phyloP scores from a whole-genome alignment of 2,329 filamentous ascomycete species.

The Claviceps purpurea region DNA sequence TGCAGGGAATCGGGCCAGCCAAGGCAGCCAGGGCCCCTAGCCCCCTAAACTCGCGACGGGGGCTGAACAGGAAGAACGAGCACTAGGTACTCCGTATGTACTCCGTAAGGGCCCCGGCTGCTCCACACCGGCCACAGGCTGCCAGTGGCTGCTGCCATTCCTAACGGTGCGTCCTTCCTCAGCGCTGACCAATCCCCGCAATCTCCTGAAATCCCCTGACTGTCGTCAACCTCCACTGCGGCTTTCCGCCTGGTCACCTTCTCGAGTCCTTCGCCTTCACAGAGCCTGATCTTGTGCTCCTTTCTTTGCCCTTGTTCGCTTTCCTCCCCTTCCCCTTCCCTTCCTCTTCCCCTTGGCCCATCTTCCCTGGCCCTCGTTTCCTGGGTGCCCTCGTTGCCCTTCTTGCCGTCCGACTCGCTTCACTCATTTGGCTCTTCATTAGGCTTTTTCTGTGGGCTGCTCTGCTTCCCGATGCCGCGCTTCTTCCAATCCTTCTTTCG shows the following conservation, averaged over 20 bases:
- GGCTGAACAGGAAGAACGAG: too few relatives aligned
- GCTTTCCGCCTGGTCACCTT: constrained; percentile 4
- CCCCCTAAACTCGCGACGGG: too few relatives aligned
- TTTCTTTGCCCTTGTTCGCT: constrained; percentile 4
- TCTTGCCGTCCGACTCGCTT: constrained; percentile 10
- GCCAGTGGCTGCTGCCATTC: neutral
- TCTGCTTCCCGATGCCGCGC: constrained; percentile 17
- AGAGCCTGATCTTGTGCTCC: constrained; percentile 5
- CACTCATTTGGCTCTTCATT: constrained; percentile 10
- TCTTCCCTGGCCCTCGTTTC: too few relatives aligned
- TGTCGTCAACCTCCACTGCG: constrained; percentile 8
- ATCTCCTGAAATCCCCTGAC: constrained; percentile 3
- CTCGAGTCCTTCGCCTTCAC: constrained; percentile 6
- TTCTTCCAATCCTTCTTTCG: constrained; percentile 14
- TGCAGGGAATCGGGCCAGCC: too few relatives aligned
- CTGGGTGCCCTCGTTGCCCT: constrained; percentile 1
- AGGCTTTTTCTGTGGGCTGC: constrained; percentile 10
- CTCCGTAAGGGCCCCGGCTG: too few relatives aligned
- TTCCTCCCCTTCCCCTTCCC: neutral
- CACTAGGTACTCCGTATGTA: too few relatives aligned
- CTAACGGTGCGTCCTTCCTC: neutral
- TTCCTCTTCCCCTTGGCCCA: neutral
- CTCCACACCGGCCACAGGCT: too few relatives aligned
- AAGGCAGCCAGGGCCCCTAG: too few relatives aligned
- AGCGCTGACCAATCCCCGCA: neutral